Evolutionary conservation across 306 rosid species (phyloP), one percentile per base, ranked within the genome.

Genomic region (Astragalus membranaceus): DNA sequence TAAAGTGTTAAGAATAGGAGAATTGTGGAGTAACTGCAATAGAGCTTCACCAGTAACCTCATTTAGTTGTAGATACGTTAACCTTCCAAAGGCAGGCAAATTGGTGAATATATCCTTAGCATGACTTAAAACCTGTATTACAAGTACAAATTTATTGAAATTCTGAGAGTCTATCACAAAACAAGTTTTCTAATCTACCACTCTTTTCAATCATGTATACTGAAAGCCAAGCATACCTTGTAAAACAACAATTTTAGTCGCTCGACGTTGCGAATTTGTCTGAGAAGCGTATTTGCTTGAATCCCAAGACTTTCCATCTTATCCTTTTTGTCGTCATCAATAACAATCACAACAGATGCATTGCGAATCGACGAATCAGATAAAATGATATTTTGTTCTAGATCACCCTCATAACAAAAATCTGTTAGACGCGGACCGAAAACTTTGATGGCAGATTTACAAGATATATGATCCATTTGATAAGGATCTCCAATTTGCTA

Each of bases 381-480:
- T 0, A 81, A 70, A 57, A 64, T 0, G 9, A 81, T 43, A 0
- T 69, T 67, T 3, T 69, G 74, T 4, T 41, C 75, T 9, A 81
- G 77, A 77, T 81, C 80, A 10, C 85, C 82, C 75, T 74, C 71
- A 56, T 81, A 81, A 63, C 67, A 73, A 65, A 82, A 82, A 50
- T 78, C 74, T 2, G 46, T 75, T 10, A 75, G 49, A 33, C n/a
- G 0, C 2, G 54, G 64, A 46, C 75, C 60, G 44, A 7, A 44
- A 61, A 82, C 9, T 47, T 70, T 70, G 42, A 82, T 75, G 48
- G 65, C 4, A 41, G 65, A 47, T 52, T 61, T 70, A 44, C 70
- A n/a, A 1, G 83, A n/a, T n/a, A n/a, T n/a, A n/a, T n/a, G n/a
- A 37, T 32, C 78, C 76, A 52, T 58, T 60, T 7, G 81, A 64